Evolutionary conservation across 805 yeast genomes (phyloP), one percentile per base, ranked within the genome.

Genomic region (Saccharomycopsis schoenii): DNA sequence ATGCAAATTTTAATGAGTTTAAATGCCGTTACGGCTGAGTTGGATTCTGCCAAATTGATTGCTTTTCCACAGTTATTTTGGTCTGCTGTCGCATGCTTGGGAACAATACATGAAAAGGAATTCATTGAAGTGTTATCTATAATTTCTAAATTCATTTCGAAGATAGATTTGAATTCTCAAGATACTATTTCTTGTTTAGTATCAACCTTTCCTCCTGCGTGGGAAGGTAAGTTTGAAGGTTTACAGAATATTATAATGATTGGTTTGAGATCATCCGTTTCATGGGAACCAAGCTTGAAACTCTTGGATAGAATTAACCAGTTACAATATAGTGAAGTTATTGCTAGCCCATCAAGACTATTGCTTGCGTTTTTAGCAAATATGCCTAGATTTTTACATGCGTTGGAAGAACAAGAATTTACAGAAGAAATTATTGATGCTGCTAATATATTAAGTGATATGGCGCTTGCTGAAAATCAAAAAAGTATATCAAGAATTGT

Each of bases 1-100:
- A 89, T 94, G 92, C 99, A 94, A 73, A 94, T 94, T 60, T 74
- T 94, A 65, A 93, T 94, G 97, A 93, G 99, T 0, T 72, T 94
- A 67, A 91, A 93, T 74, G 96, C 97, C 0, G 84, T 91, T 14
- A 88, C 93, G 1, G 94, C 96, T 0, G 96, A 90, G 68, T 74
- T 91, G 55, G 88, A 85, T 66, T 80, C 93, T 9, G 88, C 83
- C 43, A 86, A 88, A 66, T 74, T 94, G 63, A 85, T 89, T 60
- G 88, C 89, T 65, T 90, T 86, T 71, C 98, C 99, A 0, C 97
- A 92, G 69, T 74, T 96, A 47, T 94, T 93, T 70, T 94, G 99
- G 99, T 86, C 92, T 0, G 83, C 92, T 40, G 94, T 91, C 14
- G 99, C 98, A 0, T 87, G 97, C 66, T 74, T 94, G 64, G 86